A percentile compares a stretch with the other conserved stretches of the same genome.
Conservation (phyloP, 78 protist species). For the Trichosphaerium sp. region DNA sequence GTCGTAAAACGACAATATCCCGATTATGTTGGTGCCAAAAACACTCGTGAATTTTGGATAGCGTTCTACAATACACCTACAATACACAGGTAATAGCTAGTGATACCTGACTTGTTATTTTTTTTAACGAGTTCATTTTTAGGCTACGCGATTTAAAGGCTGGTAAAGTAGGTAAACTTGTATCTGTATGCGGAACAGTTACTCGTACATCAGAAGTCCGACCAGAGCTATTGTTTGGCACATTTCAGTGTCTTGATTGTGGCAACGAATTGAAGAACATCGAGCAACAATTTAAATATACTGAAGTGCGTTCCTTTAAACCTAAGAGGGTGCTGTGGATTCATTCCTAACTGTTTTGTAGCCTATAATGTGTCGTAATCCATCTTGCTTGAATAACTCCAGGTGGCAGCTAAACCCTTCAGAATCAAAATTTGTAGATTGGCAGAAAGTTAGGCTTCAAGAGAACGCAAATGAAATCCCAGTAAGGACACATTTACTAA, state of each 20-base stretch:
- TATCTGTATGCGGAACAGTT: slow-evolving; percentile 84
- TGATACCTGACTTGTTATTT: neutral
- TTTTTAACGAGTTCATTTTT: neutral
- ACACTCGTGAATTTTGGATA: neutral
- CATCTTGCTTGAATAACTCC: slow-evolving; percentile 55
- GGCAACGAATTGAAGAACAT: slow-evolving; percentile 21
- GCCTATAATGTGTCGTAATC: slow-evolving; percentile 49
- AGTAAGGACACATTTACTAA: neutral
- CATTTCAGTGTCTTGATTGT: slow-evolving; percentile 84
- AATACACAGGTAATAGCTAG: neutral
- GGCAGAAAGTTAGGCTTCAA: slow-evolving; percentile 88
- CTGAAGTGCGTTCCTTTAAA: slow-evolving; percentile 38
- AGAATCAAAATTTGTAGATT: slow-evolving; percentile 77
- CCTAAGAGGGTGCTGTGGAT: neutral
- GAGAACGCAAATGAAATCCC: slow-evolving; percentile 56
- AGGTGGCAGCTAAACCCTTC: slow-evolving; percentile 60
- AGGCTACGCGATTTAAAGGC: slow-evolving; percentile 63
- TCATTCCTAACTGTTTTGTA: too few species aligned
- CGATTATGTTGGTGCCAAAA: neutral
- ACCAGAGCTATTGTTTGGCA: slow-evolving; percentile 90
- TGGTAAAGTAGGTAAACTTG: slow-evolving; percentile 52
- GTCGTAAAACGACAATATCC: neutral
- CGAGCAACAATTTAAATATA: slow-evolving; percentile 91
- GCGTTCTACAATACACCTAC: neutral
- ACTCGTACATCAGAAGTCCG: slow-evolving; percentile 93